Evolutionary conservation across 805 yeast genomes (phyloP), one percentile per base, ranked within the genome.

Genomic region (Danielia oregonensis): DNA sequence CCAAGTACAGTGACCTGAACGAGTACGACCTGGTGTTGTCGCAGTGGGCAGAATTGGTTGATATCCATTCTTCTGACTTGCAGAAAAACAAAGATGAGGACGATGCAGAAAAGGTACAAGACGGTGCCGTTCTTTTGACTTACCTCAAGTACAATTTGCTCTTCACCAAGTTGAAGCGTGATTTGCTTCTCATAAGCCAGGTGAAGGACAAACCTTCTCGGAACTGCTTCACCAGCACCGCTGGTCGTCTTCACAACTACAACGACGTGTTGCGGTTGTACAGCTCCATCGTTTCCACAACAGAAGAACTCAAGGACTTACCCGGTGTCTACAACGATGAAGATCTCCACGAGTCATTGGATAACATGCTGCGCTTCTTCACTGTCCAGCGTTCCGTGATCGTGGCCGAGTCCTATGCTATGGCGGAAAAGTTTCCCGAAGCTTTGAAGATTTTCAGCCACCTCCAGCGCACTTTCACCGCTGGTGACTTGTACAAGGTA

Each of bases 321-420:
- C 96, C 97, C 0, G 97, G 97, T 68, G 95, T 91, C 13, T 79
- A 83, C 52, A 85, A 86, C 34, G 95, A 87, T 54, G 93, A 84
- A 34, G 79, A 72, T 15, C 68, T 91, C 35, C 55, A 65, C 42
- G 60, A 62, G 5, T 74, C 82, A 6, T 64, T 93, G 28, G 69
- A 65, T 9, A 46, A 69, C 11, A 60, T 86, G 47, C 61, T 64
- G 19, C 50, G 54, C 6, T 77, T 65, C 41, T 84, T 72, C 55
- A 48, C 51, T n/a, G 60, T 72, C 24, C 47, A 59, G 32, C 75
- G 75, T 46, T 49, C 68, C 10, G 46, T 59, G 18, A 55, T 64
- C 13, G 51, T 82, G 13, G 75, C 80, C 6, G 57, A 64, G 16
- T 61, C 68, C 6, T 77, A 68, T 44, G 57, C 70, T 29, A 43